A percentile compares a stretch with the other conserved stretches of the same genome.
Conservation (phyloP, 148 eudicot genomes). For the Silene conica region DNA sequence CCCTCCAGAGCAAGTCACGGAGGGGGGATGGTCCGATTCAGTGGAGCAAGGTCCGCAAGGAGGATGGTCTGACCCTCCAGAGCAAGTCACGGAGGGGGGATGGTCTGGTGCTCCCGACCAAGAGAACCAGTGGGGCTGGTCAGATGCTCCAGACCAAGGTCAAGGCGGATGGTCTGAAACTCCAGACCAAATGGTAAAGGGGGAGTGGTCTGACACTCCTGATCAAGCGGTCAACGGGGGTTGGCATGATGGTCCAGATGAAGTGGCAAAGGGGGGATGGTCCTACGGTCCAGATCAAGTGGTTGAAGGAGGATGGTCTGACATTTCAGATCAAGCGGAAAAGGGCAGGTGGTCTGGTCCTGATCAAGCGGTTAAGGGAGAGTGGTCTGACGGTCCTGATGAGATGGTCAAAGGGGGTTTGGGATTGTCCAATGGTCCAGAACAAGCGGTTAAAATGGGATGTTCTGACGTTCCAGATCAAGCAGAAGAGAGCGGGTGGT, state of each 20-base stretch:
- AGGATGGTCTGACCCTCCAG: neutral
- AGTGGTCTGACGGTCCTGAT: slow-evolving; percentile 1
- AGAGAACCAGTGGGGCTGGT: slow-evolving; percentile 8
- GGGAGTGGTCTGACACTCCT: neutral
- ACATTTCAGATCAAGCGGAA: neutral
- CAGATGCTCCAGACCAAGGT: neutral
- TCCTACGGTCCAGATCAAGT: slow-evolving; percentile 5
- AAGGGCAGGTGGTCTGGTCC: neutral
- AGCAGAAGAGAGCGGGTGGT: neutral
- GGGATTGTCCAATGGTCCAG: slow-evolving; percentile 12
- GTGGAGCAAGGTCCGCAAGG: slow-evolving; percentile 6
- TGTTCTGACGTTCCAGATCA: neutral
- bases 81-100: neutral
- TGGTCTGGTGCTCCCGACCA: slow-evolving; percentile 16
- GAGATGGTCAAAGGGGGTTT: neutral
- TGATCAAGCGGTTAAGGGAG: neutral
- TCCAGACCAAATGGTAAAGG: neutral
- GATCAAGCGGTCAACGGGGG: too few species aligned
- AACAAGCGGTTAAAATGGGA: neutral
- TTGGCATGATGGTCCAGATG: too few species aligned
- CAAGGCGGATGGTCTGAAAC: too few species aligned
- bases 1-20: neutral
- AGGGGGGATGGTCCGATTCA: slow-evolving; percentile 12
- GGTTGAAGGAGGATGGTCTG: slow-evolving; percentile 1
- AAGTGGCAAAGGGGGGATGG: slow-evolving; percentile 11